Percentiles rank a stretch among this genome's conserved stretches.
phyloP scores from a whole-genome alignment of 208 protist species.

The Phytomonas serpens region DNA sequence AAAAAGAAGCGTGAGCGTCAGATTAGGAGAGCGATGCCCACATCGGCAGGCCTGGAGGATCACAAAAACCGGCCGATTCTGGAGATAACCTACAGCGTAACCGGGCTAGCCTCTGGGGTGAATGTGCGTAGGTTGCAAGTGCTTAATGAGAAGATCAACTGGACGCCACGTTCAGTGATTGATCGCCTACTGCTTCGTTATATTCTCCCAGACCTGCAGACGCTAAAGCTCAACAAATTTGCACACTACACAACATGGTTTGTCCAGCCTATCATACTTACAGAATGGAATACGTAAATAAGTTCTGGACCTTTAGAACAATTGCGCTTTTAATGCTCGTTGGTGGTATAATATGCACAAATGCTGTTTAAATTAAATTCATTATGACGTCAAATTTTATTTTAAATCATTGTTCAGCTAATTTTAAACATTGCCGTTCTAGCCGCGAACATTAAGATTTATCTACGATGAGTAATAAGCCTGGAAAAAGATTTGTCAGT shows the following conservation, averaged over 20 bases:
- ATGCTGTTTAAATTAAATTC: not conserved
- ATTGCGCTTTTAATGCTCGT: not conserved
- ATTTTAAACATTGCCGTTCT: not conserved
- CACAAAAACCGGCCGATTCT: slow-evolving; percentile 25
- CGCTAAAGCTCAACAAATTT: slow-evolving; percentile 47
- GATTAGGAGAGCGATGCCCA: slow-evolving; percentile 4
- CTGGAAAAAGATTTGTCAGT: not conserved
- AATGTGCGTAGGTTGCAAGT: slow-evolving; percentile 65
- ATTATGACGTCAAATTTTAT: slow-evolving; percentile 2
- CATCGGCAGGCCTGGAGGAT: slow-evolving; percentile 1
- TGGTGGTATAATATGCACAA: not conserved
- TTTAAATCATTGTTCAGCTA: not conserved
- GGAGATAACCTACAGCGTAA: slow-evolving; percentile 53
- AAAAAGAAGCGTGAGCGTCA: slow-evolving; percentile 6
- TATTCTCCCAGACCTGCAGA: slow-evolving; percentile 32
- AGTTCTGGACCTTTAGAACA: not conserved
- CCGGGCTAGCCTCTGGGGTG: slow-evolving; percentile 44
- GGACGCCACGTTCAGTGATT: slow-evolving; percentile 41
- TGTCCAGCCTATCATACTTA: slow-evolving; percentile 45
- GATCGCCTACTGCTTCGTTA: slow-evolving; percentile 30
- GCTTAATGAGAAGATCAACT: slow-evolving; percentile 52
- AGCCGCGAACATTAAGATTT: not conserved
- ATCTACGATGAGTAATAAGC: not conserved
- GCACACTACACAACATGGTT: slow-evolving; percentile 81
- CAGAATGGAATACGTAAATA: not conserved